These are phyloP conservation scores for Schizothecium vesticola DNA, from an alignment of 495 filamentous ascomycete species.

Conservation along the genomic window DNA sequence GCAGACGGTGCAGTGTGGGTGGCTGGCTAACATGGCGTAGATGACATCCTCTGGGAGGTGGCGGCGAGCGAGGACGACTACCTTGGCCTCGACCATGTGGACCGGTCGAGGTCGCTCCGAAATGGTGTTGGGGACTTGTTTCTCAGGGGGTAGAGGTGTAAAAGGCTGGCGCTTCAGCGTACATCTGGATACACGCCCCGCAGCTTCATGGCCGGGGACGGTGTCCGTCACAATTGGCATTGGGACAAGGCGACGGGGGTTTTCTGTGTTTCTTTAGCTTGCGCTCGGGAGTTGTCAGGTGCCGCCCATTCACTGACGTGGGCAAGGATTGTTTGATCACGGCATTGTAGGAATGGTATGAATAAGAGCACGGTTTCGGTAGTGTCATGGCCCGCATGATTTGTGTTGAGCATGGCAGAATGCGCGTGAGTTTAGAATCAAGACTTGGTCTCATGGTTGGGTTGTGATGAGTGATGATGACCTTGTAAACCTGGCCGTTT, in stretches of 20 bases:
- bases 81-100: constrained; percentile 86
- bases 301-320: neutral
- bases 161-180: neutral
- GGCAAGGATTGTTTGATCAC: constrained; percentile 1
- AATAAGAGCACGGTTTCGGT: neutral
- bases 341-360: constrained; percentile 15
- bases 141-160: constrained; percentile 41
- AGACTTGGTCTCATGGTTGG: neutral
- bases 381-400: neutral
- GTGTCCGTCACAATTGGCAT: neutral
- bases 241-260: neutral
- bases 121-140: constrained; percentile 53
- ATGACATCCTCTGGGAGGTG: constrained; percentile 76
- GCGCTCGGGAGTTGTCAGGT: neutral
- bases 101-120: constrained; percentile 52
- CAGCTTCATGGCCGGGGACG: neutral
- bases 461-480: too few relatives aligned
- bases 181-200: constrained; percentile 4
- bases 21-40: constrained; percentile 40
- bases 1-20: neutral
- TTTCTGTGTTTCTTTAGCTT: constrained; percentile 2
- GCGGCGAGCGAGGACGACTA: constrained; percentile 64
- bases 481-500: neutral
- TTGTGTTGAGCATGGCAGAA: neutral
- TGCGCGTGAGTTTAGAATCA: neutral